Percentiles rank a stretch among this genome's conserved stretches.
Conservation (phyloP, 345 rosid genomes). For the Luvunga scandens region DNA sequence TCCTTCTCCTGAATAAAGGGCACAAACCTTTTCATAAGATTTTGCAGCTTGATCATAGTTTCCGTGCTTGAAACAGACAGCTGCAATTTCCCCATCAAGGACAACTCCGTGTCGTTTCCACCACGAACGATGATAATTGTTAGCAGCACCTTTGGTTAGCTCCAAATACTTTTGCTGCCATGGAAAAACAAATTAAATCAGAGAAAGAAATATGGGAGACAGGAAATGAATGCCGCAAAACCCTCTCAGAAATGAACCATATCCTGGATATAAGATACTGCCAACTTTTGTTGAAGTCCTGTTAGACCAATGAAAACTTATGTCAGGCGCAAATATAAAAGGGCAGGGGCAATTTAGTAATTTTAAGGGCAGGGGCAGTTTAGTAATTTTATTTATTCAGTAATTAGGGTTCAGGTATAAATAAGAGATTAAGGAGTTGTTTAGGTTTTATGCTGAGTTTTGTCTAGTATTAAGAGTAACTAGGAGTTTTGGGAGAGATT, state of each 20-base stretch:
- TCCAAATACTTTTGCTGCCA: slow-evolving; percentile 85
- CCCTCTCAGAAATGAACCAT: background rate
- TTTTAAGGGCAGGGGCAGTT: too few relatives aligned
- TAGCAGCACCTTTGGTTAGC: slow-evolving; percentile 95
- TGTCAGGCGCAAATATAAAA: too few relatives aligned
- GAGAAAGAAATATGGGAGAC: background rate
- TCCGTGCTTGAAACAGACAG: slow-evolving; percentile 84
- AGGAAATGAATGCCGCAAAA: background rate
- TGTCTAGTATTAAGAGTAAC: too few relatives aligned
- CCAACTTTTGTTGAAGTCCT: background rate
- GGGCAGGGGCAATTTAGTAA: too few relatives aligned
- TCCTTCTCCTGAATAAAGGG: slow-evolving; percentile 93
- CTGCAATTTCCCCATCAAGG: slow-evolving; percentile 98
- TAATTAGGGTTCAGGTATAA: too few relatives aligned
- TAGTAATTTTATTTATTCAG: too few relatives aligned
- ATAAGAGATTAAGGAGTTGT: too few relatives aligned
- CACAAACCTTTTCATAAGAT: slow-evolving; percentile 96
- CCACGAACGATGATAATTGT: slow-evolving; percentile 94
- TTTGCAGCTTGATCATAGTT: slow-evolving; percentile 94
- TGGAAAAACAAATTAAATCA: slow-evolving; percentile 17
- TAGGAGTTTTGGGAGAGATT: too few relatives aligned
- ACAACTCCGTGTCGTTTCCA: slow-evolving; percentile 99
- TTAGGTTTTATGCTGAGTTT: too few relatives aligned
- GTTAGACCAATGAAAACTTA: too few relatives aligned
- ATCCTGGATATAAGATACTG: background rate